Conservation (phyloP, 202 grass and related monocot species). For the Setaria viridis region DNA sequence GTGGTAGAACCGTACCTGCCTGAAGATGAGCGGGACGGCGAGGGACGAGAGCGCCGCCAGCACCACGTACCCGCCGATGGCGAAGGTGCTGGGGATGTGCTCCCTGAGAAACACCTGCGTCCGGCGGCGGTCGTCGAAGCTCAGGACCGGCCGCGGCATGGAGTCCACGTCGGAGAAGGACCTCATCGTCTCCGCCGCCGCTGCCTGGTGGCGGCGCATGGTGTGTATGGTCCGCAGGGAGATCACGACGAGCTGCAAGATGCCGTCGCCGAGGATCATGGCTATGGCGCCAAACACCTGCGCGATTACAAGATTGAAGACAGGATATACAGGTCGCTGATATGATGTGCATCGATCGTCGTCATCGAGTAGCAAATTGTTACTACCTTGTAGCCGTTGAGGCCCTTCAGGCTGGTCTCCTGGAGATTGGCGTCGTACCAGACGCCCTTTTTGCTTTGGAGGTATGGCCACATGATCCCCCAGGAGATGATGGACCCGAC, state of each 20-base stretch:
- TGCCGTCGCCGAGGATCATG: constrained; percentile 54
- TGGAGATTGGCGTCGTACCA: constrained; percentile 52
- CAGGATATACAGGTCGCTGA: background rate
- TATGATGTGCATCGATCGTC: background rate
- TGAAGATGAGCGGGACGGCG: constrained; percentile 46
- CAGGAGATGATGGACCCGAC: constrained; percentile 57
- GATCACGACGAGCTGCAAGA: constrained; percentile 61
- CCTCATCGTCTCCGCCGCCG: constrained; percentile 34
- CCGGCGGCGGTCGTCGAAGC: constrained; percentile 61
- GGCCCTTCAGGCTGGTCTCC: constrained; percentile 43
- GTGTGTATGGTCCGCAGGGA: constrained; percentile 45
- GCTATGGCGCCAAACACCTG: constrained; percentile 55
- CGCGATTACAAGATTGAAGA: background rate
- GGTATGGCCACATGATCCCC: constrained; percentile 57
- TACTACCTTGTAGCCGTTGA: constrained; percentile 63
- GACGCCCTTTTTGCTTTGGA: constrained; percentile 37
- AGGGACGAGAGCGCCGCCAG: constrained; percentile 45
- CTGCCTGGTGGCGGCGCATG: constrained; percentile 46
- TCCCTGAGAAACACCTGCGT: constrained; percentile 61
- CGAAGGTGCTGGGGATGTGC: constrained; percentile 60
- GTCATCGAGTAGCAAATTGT: background rate
- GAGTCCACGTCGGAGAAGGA: constrained; percentile 59
- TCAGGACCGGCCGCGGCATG: constrained; percentile 37
- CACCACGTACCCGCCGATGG: constrained; percentile 44
- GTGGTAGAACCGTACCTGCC: constrained; percentile 56